Evolutionary conservation across 257 asterid species (phyloP).

Genomic region (Rehmannia glutinosa): DNA sequence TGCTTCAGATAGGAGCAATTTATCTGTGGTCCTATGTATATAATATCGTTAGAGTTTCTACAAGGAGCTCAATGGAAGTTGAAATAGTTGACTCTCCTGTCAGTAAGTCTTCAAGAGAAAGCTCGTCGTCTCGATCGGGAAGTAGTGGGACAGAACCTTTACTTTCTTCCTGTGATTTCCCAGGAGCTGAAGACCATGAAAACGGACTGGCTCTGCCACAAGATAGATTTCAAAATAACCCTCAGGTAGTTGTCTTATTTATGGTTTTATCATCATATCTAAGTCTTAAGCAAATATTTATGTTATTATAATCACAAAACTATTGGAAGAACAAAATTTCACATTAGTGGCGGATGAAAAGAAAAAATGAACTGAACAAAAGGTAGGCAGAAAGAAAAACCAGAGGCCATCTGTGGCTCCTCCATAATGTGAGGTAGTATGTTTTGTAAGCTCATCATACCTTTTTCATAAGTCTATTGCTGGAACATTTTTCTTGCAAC

Average conservation of each 20-base stretch:
- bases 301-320: background rate
- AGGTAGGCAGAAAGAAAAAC: background rate
- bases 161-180: constrained; percentile 39
- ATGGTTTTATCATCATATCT: background rate
- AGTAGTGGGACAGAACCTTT: constrained; percentile 43
- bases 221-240: constrained; percentile 26
- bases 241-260: constrained; percentile 36
- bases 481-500: too few species aligned
- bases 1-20: constrained; percentile 70
- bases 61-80: constrained; percentile 53
- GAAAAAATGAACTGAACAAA: too few species aligned
- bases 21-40: constrained; percentile 82
- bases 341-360: background rate
- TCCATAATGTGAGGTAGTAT: too few species aligned
- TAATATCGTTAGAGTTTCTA: constrained; percentile 65
- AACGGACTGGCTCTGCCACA: constrained; percentile 35
- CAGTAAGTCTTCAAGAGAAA: constrained; percentile 29
- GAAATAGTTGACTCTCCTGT: constrained; percentile 41
- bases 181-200: constrained; percentile 30
- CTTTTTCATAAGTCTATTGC: too few species aligned
- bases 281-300: background rate
- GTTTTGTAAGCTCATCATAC: too few species aligned
- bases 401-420: too few species aligned
- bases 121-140: constrained; percentile 28
- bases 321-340: background rate